These are phyloP conservation scores for Candida boleticola DNA, from an alignment of 805 yeast genomes.

Conservation along the genomic window DNA sequence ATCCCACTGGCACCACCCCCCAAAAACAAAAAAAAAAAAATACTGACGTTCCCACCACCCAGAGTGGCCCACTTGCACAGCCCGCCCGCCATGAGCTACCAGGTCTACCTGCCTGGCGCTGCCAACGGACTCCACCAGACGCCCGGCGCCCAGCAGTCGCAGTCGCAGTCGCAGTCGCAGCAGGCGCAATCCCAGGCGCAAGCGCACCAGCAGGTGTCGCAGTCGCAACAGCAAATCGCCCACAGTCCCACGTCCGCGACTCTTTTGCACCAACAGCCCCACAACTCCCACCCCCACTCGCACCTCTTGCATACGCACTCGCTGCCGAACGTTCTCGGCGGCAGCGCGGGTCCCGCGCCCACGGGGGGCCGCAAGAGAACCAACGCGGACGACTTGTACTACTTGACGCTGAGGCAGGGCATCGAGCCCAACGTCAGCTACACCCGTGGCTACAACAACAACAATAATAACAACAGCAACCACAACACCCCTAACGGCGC, in stretches of 20 bases:
- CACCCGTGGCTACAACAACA: not conserved
- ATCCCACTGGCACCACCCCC: too few species aligned
- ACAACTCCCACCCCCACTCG: not conserved
- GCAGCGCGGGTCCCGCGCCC: not conserved
- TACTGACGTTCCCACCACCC: too few species aligned
- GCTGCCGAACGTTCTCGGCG: not conserved
- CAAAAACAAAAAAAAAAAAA: too few species aligned
- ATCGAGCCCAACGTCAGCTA: slow-evolving; percentile 15
- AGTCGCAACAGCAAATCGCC: not conserved
- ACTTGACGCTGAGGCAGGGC: slow-evolving; percentile 1
- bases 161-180: not conserved
- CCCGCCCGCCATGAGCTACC: slow-evolving; percentile 4
- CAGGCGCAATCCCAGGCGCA: not conserved
- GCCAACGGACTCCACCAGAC: not conserved
- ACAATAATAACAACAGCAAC: not conserved
- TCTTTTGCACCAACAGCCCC: not conserved
- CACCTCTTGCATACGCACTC: not conserved
- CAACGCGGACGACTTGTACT: not conserved
- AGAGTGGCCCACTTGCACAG: too few species aligned
- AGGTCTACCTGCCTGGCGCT: not conserved
- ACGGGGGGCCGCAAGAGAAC: slow-evolving; percentile 3
- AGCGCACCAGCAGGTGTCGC: not conserved
- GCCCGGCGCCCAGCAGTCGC: not conserved
- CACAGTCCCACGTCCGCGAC: not conserved
- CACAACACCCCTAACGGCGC: not conserved